phyloP scores from a whole-genome alignment of 176 grass and related monocot species.

The Panicum miliaceum region DNA sequence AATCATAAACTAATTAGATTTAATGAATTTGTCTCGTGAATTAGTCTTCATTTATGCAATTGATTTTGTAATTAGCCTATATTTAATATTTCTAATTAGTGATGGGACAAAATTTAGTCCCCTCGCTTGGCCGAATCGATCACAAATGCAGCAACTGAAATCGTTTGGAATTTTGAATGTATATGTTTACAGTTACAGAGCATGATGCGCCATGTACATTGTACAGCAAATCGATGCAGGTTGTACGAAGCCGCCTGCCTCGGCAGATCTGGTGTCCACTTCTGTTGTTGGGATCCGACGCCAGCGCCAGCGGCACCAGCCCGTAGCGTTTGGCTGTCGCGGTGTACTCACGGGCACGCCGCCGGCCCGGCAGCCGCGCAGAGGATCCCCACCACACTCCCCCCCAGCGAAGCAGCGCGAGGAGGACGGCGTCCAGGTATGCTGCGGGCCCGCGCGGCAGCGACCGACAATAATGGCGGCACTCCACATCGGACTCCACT shows the following conservation, averaged over 20 bases:
- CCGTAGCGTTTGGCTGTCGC: constrained; percentile 21
- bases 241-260: neutral
- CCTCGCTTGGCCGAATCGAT: neutral
- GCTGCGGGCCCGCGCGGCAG: constrained; percentile 39
- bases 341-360: constrained; percentile 20
- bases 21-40: no score
- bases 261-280: constrained; percentile 41
- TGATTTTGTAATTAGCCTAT: no score
- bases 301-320: constrained; percentile 21
- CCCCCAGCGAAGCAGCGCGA: constrained; percentile 27
- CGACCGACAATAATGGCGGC: constrained; percentile 55
- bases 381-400: constrained; percentile 43
- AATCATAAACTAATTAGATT: no score
- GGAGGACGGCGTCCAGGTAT: constrained; percentile 31
- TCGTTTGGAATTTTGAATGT: neutral
- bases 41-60: no score
- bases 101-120: no score
- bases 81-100: no score
- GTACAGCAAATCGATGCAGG: neutral
- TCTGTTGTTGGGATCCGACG: constrained; percentile 19
- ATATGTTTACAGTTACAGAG: neutral
- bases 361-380: neutral
- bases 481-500: constrained; percentile 38
- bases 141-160: neutral
- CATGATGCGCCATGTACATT: neutral